Conservation (phyloP, 108 stramenopile genomes). For the Bacterosira constricta region DNA sequence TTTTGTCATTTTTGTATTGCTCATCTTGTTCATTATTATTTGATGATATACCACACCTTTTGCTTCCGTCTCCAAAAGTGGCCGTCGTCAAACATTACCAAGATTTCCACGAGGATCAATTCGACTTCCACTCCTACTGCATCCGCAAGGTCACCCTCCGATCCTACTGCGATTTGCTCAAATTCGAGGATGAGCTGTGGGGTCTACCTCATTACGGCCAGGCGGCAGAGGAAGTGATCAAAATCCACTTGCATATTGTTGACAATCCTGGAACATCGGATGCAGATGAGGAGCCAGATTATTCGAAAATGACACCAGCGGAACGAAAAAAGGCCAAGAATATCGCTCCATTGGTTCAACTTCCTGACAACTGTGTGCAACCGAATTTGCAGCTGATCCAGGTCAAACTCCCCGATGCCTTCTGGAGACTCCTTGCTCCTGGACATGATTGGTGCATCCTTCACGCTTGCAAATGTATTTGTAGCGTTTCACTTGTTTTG, state of each 20-base stretch:
- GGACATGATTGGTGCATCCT: too few species aligned
- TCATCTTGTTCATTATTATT: neutral
- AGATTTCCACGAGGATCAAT: conserved; percentile 97
- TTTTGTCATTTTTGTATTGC: too few species aligned
- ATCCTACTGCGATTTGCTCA: conserved; percentile 89
- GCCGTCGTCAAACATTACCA: conserved; percentile 94
- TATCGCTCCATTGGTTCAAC: too few species aligned
- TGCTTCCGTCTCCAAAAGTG: conserved; percentile 33
- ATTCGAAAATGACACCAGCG: conserved; percentile 83
- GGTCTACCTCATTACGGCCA: conserved; percentile 77
- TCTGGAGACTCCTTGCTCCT: too few species aligned
- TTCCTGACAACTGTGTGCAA: too few species aligned
- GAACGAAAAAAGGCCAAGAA: conserved; percentile 88
- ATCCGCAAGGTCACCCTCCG: conserved; percentile 96
- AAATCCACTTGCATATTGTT: conserved; percentile 74
- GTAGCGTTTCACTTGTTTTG: too few species aligned
- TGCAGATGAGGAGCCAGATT: conserved; percentile 77
- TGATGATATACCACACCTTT: neutral
- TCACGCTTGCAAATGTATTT: too few species aligned
- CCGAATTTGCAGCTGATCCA: too few species aligned
- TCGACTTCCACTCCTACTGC: conserved; percentile 99
- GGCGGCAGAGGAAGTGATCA: conserved; percentile 81
- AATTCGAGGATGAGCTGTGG: conserved; percentile 87
- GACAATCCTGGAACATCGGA: conserved; percentile 61
- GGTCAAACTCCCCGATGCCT: too few species aligned